Conservation (phyloP, 2,329 filamentous ascomycete genomes). For the Ceratocystiopsis sp. region DNA sequence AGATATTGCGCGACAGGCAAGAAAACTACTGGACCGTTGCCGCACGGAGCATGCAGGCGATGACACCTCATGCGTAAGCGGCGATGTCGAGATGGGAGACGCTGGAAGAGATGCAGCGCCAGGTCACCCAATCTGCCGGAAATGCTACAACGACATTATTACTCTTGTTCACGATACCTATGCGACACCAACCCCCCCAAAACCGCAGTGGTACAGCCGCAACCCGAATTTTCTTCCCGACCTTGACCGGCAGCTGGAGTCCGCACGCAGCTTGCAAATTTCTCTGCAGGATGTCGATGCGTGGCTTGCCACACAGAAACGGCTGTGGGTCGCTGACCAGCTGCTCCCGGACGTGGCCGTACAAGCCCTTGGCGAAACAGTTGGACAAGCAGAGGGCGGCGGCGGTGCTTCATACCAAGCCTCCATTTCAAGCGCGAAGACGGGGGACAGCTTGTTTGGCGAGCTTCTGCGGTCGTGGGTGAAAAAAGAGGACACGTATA, state of each 20-base stretch:
- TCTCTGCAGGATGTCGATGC: conserved; percentile 29
- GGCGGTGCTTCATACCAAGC: neutral
- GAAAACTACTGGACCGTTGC: conserved; percentile 2
- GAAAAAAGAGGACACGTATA: no score
- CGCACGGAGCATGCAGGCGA: conserved; percentile 1
- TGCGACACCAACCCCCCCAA: conserved; percentile 16
- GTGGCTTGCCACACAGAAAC: conserved; percentile 32
- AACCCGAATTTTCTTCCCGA: conserved; percentile 31
- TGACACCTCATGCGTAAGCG: neutral
- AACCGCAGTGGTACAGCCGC: conserved; percentile 33
- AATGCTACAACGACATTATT: conserved; percentile 30
- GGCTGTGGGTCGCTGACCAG: conserved; percentile 25
- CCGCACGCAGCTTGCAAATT: conserved; percentile 26
- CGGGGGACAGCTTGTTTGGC: no score
- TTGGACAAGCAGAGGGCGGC: conserved; percentile 1
- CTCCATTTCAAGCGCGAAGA: no score
- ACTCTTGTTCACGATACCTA: conserved; percentile 27
- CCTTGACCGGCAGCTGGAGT: conserved; percentile 30
- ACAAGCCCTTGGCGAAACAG: conserved; percentile 10
- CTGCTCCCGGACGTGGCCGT: conserved; percentile 11
- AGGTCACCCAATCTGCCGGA: conserved; percentile 22
- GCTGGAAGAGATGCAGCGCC: conserved; percentile 9
- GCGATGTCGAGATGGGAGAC: conserved; percentile 3
- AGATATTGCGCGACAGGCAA: conserved; percentile 1
- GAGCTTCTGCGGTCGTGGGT: no score